A percentile compares a stretch with the other conserved stretches of the same genome.
phyloP scores from a whole-genome alignment of 306 rosid species.

The Phaseolus lunatus region DNA sequence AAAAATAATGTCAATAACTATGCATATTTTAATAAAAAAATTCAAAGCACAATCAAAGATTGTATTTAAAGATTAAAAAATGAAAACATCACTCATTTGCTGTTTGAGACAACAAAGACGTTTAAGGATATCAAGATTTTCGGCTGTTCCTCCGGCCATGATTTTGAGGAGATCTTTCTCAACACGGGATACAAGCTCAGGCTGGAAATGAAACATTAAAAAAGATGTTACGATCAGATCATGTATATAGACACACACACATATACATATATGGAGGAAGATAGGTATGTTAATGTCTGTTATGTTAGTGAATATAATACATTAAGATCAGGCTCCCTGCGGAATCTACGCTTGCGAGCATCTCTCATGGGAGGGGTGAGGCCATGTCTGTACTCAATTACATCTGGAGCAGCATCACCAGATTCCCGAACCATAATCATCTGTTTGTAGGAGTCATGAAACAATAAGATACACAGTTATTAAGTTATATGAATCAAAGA shows the following conservation, averaged over 20 bases:
- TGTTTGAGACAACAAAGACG: conserved; percentile 15
- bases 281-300: neutral
- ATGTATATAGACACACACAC: neutral
- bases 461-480: conserved; percentile 1
- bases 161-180: conserved; percentile 93
- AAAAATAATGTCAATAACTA: conserved; percentile 15
- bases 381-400: conserved; percentile 84
- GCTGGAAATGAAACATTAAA: conserved; percentile 64
- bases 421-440: conserved; percentile 56
- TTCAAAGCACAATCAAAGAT: neutral
- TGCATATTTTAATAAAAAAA: neutral
- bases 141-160: conserved; percentile 78
- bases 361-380: conserved; percentile 98
- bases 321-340: conserved; percentile 95
- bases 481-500: neutral
- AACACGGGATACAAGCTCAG: conserved; percentile 93
- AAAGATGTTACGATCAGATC: neutral
- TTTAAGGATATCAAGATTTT: conserved; percentile 79
- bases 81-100: conserved; percentile 13
- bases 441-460: conserved; percentile 27
- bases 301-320: conserved; percentile 45
- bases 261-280: neutral
- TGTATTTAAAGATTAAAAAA: neutral
- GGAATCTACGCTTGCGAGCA: conserved; percentile 92
- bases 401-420: conserved; percentile 59